Evolutionary conservation across 352 stramenopile species (phyloP), one percentile per base, ranked within the genome.

Genomic region (Phytopythium mirpurense): DNA sequence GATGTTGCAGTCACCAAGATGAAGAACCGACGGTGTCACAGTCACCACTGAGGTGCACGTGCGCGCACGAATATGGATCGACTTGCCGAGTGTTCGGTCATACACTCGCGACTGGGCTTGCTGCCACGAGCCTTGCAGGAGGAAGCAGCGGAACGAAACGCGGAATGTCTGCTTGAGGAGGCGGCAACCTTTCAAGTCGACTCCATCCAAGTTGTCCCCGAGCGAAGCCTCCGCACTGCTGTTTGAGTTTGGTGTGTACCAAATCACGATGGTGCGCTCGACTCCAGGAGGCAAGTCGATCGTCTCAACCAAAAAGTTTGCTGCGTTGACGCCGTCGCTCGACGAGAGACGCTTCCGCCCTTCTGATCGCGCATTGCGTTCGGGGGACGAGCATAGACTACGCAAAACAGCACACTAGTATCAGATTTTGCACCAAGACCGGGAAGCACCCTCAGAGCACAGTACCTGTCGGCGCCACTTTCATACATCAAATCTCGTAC

Each of bases 1-100:
- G 62, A 96, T 96, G 27, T 96, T 94, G 65, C 86, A 96, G 56
- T 94, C 86, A 9, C 86, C 86, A 15, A 96, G 54, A 41, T 96
- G 80, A 46, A 96, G 67, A 51, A 91, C 85, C 12, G 86, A 93
- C 34, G 86, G 86, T 7, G 78, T 85, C 35, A 88, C 75, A 16
- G 86, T 96, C 34, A 96, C 86, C 51, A 93, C 77, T 1, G 86
- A 96, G 12, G 86, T 94, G 51, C 86, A 96, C 5, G 86, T 93
- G 58, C 86, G 72, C 24, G 86, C 84, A 31, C 86, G 76, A 43
- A 93, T 83, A 60, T 93, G 72, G 56, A 96, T 86, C 21, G 78
- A 90, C 62, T 94, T 94, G 6, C 86, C 86, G 0, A 96, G 61
- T 23, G 82, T 90, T 41, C 83, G 79, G 51, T 96, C 86, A 42